Evolutionary conservation across 176 grass and related monocot species (phyloP).

Genomic region (Lolium multiflorum): DNA sequence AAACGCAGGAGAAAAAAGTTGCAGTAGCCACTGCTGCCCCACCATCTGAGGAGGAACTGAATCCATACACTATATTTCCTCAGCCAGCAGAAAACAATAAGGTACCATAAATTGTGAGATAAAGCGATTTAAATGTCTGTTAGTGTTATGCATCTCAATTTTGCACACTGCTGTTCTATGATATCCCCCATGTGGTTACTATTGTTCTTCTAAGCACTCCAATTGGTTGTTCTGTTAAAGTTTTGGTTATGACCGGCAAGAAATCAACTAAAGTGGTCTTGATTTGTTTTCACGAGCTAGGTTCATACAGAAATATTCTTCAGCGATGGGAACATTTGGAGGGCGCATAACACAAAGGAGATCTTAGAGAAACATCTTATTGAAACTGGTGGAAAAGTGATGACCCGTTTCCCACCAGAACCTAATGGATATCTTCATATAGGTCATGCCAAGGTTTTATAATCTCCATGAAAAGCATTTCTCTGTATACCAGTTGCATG

Average conservation of each 20-base stretch:
- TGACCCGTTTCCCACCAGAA: constrained; percentile 97
- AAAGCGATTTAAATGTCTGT: constrained; percentile 3
- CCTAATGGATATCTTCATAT: constrained; percentile 99
- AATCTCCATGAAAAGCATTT: constrained; percentile 33
- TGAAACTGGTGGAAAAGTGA: constrained; percentile 91
- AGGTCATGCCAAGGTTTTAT: constrained; percentile 91
- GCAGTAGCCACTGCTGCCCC: constrained; percentile 45
- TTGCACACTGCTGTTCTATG: constrained; percentile 5
- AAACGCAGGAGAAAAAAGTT: constrained; percentile 73
- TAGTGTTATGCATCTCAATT: not conserved
- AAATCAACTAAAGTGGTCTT: constrained; percentile 26
- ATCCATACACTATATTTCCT: constrained; percentile 91
- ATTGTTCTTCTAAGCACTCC: not conserved
- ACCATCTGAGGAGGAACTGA: constrained; percentile 87
- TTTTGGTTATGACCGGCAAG: constrained; percentile 24
- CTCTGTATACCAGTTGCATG: constrained; percentile 26
- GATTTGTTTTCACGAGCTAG: constrained; percentile 42
- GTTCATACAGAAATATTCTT: constrained; percentile 98
- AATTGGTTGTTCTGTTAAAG: constrained; percentile 10
- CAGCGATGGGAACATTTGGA: constrained; percentile 90
- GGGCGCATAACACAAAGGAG: constrained; percentile 86
- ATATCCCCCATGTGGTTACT: not conserved
- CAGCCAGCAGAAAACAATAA: constrained; percentile 62
- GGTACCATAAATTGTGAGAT: constrained; percentile 24
- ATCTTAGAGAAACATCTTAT: constrained; percentile 88